A percentile compares a stretch with the other conserved stretches of the same genome.
These are phyloP conservation scores for Excoecaria agallocha DNA, from an alignment of 345 rosid species.

Conservation along the genomic window DNA sequence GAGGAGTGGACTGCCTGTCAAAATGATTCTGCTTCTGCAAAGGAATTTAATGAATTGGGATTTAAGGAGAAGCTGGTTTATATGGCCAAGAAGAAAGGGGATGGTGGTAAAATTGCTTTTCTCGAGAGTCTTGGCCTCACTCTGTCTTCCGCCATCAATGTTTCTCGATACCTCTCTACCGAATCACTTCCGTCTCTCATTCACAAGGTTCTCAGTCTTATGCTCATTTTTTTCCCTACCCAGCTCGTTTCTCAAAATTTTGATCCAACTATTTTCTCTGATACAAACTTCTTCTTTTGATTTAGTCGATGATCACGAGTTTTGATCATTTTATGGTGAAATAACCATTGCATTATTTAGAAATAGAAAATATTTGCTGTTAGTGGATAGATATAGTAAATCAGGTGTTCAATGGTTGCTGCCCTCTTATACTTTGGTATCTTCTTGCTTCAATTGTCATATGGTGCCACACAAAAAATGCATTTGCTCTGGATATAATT, in stretches of 20 bases:
- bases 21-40: constrained; percentile 23
- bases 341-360: no score
- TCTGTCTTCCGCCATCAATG: constrained; percentile 66
- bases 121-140: constrained; percentile 78
- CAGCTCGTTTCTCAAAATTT: neutral
- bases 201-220: constrained; percentile 40
- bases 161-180: constrained; percentile 62
- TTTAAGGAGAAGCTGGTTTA: constrained; percentile 65
- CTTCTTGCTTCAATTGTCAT: neutral
- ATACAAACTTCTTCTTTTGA: no score
- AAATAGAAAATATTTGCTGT: no score
- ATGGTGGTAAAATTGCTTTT: constrained; percentile 73
- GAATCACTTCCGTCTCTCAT: constrained; percentile 57
- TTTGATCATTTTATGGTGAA: neutral
- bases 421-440: neutral
- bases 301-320: no score
- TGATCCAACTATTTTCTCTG: neutral
- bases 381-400: neutral
- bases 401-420: neutral
- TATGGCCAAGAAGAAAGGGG: constrained; percentile 76
- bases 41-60: constrained; percentile 29
- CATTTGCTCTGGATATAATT: neutral
- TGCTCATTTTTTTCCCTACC: neutral
- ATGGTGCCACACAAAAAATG: neutral
- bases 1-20: constrained; percentile 69